phyloP scores from a whole-genome alignment of 2,329 filamentous ascomycete species.

The Botrytis sinoallii region DNA sequence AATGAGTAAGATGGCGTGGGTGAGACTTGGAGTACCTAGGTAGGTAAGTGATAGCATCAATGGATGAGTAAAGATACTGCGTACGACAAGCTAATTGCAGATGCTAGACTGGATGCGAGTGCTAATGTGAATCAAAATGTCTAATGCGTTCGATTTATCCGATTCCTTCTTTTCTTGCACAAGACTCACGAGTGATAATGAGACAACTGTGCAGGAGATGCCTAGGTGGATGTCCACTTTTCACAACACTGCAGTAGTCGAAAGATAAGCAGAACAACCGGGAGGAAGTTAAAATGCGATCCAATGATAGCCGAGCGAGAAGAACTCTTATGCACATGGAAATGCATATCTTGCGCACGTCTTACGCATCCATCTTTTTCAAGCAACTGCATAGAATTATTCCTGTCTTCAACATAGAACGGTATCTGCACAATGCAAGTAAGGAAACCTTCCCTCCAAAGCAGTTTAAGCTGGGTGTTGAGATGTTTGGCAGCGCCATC shows the following conservation, averaged over 20 bases:
- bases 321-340: not conserved
- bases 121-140: not conserved
- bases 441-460: not conserved
- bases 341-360: not conserved
- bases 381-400: constrained; percentile 1
- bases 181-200: not conserved
- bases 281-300: not conserved
- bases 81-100: not conserved
- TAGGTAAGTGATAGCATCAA: not conserved
- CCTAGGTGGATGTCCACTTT: not conserved
- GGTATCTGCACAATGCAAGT: constrained; percentile 10
- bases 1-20: constrained; percentile 5
- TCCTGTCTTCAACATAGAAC: constrained; percentile 1
- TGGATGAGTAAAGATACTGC: not conserved
- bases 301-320: not conserved
- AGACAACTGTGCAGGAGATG: not conserved
- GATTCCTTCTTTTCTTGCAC: not conserved
- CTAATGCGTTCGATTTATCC: not conserved
- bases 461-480: not conserved
- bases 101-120: not conserved
- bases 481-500: constrained; percentile 5
- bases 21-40: not conserved
- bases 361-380: not conserved
- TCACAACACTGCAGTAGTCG: not conserved
- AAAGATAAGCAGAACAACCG: not conserved